These are phyloP conservation scores for Erythrobasidium hasegawianum DNA, from an alignment of 1,284 basidiomycete genomes.

Conservation along the genomic window DNA sequence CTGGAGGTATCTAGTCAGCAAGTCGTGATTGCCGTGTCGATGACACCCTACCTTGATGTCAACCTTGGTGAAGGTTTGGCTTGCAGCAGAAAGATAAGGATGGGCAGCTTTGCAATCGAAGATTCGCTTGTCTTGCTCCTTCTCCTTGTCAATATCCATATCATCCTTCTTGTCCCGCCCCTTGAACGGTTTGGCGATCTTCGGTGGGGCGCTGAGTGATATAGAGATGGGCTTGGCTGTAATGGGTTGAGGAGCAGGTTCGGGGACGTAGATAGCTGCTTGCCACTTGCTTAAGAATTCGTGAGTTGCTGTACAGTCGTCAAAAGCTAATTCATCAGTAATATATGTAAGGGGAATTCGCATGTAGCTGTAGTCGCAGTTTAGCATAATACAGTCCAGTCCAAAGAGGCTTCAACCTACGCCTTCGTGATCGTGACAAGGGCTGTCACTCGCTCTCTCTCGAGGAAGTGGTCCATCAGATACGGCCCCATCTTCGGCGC, in stretches of 20 bases:
- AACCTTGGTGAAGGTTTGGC: conserved; percentile 53
- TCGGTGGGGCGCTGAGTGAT: conserved; percentile 17
- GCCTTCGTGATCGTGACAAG: conserved; percentile 86
- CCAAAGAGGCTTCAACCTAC: conserved; percentile 56
- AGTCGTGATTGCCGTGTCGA: neutral
- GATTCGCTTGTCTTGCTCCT: conserved; percentile 42
- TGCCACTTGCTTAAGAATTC: conserved; percentile 69
- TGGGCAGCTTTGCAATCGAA: conserved; percentile 55
- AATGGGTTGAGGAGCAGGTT: conserved; percentile 36
- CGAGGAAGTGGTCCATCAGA: conserved; percentile 98
- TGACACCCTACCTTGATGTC: conserved; percentile 51
- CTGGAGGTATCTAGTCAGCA: neutral
- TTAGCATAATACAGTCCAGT: neutral
- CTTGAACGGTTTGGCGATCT: conserved; percentile 14
- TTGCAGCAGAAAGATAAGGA: conserved; percentile 50
- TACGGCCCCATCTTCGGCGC: conserved; percentile 98
- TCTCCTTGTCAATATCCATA: conserved; percentile 34
- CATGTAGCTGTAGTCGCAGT: conserved; percentile 60
- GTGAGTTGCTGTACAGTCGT: conserved; percentile 61
- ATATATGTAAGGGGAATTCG: conserved; percentile 73
- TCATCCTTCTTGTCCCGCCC: conserved; percentile 6
- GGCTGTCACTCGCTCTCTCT: conserved; percentile 81
- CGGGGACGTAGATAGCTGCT: conserved; percentile 61
- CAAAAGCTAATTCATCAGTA: conserved; percentile 77
- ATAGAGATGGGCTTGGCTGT: conserved; percentile 31